Conservation (phyloP, 345 rosid species). For the Eucalyptus shirleyi region DNA sequence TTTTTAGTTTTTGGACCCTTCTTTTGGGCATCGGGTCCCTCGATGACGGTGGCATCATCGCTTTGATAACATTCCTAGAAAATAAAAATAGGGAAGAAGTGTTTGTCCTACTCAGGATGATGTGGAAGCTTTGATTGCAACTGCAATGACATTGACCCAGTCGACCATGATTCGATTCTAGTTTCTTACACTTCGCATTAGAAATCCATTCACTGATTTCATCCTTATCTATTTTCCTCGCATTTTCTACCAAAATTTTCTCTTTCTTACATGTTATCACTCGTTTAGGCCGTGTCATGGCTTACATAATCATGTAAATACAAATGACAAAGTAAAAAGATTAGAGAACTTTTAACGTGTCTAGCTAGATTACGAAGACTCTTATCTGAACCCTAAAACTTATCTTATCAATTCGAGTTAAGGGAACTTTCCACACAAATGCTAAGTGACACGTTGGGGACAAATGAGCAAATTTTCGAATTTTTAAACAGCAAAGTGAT, state of each 20-base stretch:
- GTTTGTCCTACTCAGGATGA: slow-evolving; percentile 45
- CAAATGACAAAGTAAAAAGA: neutral
- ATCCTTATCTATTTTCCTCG: neutral
- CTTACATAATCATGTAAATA: neutral
- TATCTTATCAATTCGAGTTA: neutral
- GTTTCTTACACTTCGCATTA: neutral
- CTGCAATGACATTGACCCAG: slow-evolving; percentile 1
- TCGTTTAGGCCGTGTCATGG: neutral
- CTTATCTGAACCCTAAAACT: neutral
- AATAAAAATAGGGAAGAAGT: slow-evolving; percentile 3
- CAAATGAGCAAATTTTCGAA: neutral
- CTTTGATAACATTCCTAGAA: neutral
- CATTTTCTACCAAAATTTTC: neutral
- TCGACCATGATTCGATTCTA: neutral
- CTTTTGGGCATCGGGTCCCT: slow-evolving; percentile 1
- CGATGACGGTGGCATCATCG: neutral
- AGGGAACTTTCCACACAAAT: neutral
- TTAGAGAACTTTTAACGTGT: neutral
- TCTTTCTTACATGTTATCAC: neutral
- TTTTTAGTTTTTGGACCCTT: neutral
- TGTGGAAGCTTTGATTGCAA: slow-evolving; percentile 2
- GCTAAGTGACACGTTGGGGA: neutral
- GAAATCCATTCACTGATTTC: neutral
- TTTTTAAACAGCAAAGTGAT: neutral
- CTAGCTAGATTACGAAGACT: neutral